Evolutionary conservation across 108 stramenopile genomes (phyloP).

Genomic region (Nitzschia sp.): DNA sequence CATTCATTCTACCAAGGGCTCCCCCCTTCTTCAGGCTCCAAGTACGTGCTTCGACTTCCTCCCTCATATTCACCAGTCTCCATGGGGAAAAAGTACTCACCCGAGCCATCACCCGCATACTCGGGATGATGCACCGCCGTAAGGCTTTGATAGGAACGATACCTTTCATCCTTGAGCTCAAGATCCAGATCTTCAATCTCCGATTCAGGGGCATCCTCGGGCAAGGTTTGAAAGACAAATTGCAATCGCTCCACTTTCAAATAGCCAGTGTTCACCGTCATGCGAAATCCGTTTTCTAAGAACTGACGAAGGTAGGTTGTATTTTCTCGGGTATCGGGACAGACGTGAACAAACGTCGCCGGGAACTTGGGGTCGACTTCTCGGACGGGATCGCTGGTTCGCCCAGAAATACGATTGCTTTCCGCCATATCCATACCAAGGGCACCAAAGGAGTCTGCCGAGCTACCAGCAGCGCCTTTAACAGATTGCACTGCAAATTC

Average conservation of each 20-base stretch:
- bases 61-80: conserved; percentile 40
- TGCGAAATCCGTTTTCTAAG: conserved; percentile 38
- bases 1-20: conserved; percentile 13
- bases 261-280: conserved; percentile 32
- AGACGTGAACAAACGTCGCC: conserved; percentile 40
- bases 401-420: background rate
- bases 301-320: conserved; percentile 32
- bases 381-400: background rate
- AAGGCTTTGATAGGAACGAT: conserved; percentile 23
- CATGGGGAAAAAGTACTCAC: conserved; percentile 48
- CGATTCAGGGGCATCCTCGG: conserved; percentile 14
- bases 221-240: conserved; percentile 33
- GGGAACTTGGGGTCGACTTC: conserved; percentile 22
- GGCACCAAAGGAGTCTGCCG: conserved; percentile 12
- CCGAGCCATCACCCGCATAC: conserved; percentile 43
- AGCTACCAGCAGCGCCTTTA: background rate
- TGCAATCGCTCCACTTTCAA: conserved; percentile 35
- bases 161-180: conserved; percentile 36
- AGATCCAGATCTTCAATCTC: conserved; percentile 37
- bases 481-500: conserved; percentile 19
- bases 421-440: conserved; percentile 25
- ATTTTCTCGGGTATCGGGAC: conserved; percentile 34
- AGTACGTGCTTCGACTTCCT: conserved; percentile 19
- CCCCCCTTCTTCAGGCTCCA: conserved; percentile 27
- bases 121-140: conserved; percentile 43